A percentile compares a stretch with the other conserved stretches of the same genome.
Evolutionary conservation across 371 early-diverging fungal species (phyloP).

Genomic region (Mortierella polycephala): DNA sequence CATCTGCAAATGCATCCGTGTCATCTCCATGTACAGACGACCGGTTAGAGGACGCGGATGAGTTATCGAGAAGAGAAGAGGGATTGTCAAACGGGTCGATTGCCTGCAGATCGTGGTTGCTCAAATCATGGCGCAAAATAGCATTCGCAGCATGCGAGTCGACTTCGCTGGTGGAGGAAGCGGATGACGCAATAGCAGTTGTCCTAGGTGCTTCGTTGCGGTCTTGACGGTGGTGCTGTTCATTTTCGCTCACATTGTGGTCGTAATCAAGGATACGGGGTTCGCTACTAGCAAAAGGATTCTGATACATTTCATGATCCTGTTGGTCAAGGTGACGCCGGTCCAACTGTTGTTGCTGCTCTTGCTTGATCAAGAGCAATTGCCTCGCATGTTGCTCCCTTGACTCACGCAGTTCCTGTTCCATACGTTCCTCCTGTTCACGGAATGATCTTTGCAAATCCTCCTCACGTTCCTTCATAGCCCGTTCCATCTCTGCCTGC

Average conservation of each 20-base stretch:
- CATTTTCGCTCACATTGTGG: neutral
- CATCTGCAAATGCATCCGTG: conserved; percentile 24
- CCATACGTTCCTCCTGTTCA: conserved; percentile 27
- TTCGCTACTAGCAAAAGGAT: conserved; percentile 25
- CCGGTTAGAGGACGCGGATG: conserved; percentile 12
- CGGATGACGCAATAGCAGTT: neutral
- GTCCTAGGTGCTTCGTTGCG: neutral
- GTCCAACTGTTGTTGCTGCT: conserved; percentile 8
- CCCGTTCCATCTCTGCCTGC: conserved; percentile 25
- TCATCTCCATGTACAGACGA: conserved; percentile 16
- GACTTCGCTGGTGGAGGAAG: conserved; percentile 1
- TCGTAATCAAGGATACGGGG: conserved; percentile 9
- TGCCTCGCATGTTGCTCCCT: conserved; percentile 9
- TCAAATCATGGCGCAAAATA: conserved; percentile 34
- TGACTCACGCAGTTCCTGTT: conserved; percentile 20
- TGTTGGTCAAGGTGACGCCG: conserved; percentile 7
- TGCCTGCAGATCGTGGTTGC: conserved; percentile 29
- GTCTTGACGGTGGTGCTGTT: neutral
- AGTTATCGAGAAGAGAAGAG: conserved; percentile 9
- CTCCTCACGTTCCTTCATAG: conserved; percentile 35
- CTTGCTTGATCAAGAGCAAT: too few relatives aligned
- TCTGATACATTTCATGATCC: conserved; percentile 21
- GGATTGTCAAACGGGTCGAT: conserved; percentile 42
- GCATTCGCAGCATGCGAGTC: conserved; percentile 36
- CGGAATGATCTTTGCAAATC: conserved; percentile 14